Evolutionary conservation across 768 basidiomycete genomes (phyloP).

Genomic region (Tricholoma sp.): DNA sequence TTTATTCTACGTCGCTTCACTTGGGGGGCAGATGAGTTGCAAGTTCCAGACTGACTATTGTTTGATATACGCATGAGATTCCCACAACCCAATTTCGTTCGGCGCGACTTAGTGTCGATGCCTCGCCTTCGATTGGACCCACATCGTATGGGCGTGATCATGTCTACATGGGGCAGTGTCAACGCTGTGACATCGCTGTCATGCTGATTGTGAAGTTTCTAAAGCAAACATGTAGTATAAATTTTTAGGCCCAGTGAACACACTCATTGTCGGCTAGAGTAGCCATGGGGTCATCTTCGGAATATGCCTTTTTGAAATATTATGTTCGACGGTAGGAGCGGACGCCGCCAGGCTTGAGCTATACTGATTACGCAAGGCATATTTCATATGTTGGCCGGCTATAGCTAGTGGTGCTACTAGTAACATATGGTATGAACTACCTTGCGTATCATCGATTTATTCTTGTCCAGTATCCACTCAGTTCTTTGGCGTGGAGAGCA

Average conservation of each 20-base stretch:
- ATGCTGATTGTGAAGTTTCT: constrained; percentile 47
- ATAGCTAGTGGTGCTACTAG: constrained; percentile 17
- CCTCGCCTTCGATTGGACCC: constrained; percentile 56
- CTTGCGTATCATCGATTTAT: background rate
- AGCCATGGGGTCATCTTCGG: constrained; percentile 20
- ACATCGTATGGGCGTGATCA: constrained; percentile 53
- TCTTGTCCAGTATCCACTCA: constrained; percentile 41
- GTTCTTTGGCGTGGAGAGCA: constrained; percentile 38
- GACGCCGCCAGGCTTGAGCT: constrained; percentile 24
- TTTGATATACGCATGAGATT: no score
- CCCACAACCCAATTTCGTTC: no score
- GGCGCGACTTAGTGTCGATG: no score
- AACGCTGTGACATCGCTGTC: constrained; percentile 52
- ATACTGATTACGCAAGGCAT: constrained; percentile 29
- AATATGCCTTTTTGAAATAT: constrained; percentile 31
- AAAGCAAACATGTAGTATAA: constrained; percentile 43
- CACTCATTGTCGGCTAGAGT: constrained; percentile 36
- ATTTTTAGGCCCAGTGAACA: constrained; percentile 45
- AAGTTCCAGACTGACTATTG: no score
- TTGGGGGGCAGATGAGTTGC: constrained; percentile 33
- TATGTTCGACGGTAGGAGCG: constrained; percentile 26
- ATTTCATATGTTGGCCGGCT: constrained; percentile 20
- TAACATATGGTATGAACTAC: constrained; percentile 32
- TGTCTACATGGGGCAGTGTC: constrained; percentile 43
- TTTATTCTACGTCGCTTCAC: constrained; percentile 52